phyloP scores from a whole-genome alignment of 768 basidiomycete species.

The Lepiota venenata region DNA sequence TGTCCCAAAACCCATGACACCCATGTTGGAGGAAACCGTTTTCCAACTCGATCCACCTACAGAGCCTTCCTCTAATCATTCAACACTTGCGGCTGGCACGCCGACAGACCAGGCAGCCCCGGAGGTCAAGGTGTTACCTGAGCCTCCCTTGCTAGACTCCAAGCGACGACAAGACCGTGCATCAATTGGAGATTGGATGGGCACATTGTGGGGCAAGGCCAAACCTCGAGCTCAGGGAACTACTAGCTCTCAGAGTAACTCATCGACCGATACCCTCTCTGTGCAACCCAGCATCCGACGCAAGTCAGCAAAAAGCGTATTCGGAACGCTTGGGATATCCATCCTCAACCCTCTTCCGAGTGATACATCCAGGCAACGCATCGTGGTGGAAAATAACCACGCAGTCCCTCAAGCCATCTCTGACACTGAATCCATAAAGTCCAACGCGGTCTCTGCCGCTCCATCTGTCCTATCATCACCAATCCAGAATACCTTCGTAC shows the following conservation, averaged over 20 bases:
- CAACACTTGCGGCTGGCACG: neutral
- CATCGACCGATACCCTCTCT: constrained; percentile 12
- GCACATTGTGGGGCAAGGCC: constrained; percentile 66
- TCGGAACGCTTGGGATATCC: constrained; percentile 69
- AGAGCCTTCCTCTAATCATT: neutral
- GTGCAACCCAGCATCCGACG: constrained; percentile 26
- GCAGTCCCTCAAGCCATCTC: constrained; percentile 14
- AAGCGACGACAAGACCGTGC: constrained; percentile 41
- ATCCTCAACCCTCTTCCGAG: constrained; percentile 47
- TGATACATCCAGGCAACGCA: neutral
- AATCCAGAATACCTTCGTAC: constrained; percentile 33
- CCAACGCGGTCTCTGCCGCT: constrained; percentile 17
- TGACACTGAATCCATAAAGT: constrained; percentile 33
- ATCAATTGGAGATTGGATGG: constrained; percentile 72
- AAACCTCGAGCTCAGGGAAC: constrained; percentile 24
- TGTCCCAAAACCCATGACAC: constrained; percentile 29
- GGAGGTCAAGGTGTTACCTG: neutral
- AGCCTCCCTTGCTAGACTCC: constrained; percentile 8
- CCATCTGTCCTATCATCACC: constrained; percentile 36
- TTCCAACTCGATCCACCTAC: constrained; percentile 1
- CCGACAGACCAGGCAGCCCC: neutral
- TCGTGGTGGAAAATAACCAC: neutral
- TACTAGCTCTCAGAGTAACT: constrained; percentile 12
- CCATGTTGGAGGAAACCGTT: constrained; percentile 31
- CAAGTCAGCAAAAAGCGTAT: constrained; percentile 59